Base-by-base conservation (phyloP, 495 filamentous ascomycete species). In the Cercophora samala region DNA sequence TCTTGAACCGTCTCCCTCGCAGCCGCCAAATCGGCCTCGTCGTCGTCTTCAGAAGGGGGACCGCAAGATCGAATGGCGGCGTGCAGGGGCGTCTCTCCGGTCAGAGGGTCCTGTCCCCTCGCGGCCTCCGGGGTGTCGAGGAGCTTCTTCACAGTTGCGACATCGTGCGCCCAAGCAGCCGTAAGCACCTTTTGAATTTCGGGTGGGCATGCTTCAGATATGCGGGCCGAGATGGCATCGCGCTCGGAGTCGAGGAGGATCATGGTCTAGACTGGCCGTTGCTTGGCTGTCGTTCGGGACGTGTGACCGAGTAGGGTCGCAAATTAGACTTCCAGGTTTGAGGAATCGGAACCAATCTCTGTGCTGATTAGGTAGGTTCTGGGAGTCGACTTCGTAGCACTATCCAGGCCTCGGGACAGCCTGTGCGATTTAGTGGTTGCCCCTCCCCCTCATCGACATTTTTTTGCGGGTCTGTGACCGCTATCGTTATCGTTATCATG, bases 1-100 rank as follows among this genome's bases (percentile, higher is more conserved):
- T 96, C 86, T 63, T 84, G 84, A 18, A 97, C 83, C 0, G 89
- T 92, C 62, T 87, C 81, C 51, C 77, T 83, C 56, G 85, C 90
- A 13, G 80, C 80, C 56, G 89, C 81, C 9, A 88, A 72, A 32
- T 82, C 76, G 23, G 84, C 79, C 18, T 67, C 64, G 6, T 69
- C 71, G n/a, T 81, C 79, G 62, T 71, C 72, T 22, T 74, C 73
- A 11, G 74, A 70, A 0, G 78, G 76, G 3, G 83, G 76, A 58
- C 91, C 91, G 70, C 91, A 96, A 9, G 91, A 87, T 9, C 92
- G 91, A 76, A 99, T 91, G 24, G 94, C 93, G 6, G 92, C 89
- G 76, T 99, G 95, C 3, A 99, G 84, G 15, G 95, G 92, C 1
- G 93, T 90, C 74, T 88, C 91, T 52, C 92, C 91, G 0, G 93